These are phyloP conservation scores for Rhodocollybia butyracea DNA, from an alignment of 768 basidiomycete genomes.

Conservation along the genomic window DNA sequence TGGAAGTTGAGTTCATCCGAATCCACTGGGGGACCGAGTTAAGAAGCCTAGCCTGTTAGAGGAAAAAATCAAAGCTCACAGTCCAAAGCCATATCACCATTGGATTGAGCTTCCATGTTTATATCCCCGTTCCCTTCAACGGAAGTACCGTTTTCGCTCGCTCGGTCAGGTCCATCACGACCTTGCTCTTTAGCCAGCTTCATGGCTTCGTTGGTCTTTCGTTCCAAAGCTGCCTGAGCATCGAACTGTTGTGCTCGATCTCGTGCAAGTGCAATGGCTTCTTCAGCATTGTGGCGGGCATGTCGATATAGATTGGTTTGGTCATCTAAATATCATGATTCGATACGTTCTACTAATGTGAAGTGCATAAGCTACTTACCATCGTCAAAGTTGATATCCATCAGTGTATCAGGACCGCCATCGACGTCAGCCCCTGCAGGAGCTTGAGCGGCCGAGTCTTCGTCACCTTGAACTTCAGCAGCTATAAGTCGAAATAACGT, in stretches of 20 bases:
- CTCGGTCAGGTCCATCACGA: background rate
- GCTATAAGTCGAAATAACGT: conserved; percentile 44
- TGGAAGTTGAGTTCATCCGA: conserved; percentile 99
- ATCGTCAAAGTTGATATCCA: conserved; percentile 88
- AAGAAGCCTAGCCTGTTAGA: background rate
- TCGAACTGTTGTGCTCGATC: conserved; percentile 86
- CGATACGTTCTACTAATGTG: conserved; percentile 3
- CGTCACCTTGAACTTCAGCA: conserved; percentile 69
- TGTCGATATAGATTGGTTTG: conserved; percentile 81
- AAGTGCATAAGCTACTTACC: conserved; percentile 45
- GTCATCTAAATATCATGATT: conserved; percentile 56
- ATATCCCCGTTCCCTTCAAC: conserved; percentile 34
- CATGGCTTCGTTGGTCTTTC: conserved; percentile 77
- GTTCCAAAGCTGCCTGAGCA: conserved; percentile 71
- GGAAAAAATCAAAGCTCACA: conserved; percentile 61
- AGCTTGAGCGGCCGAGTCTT: conserved; percentile 29
- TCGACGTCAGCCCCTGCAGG: conserved; percentile 64
- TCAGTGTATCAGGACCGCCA: conserved; percentile 47
- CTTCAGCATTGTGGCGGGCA: conserved; percentile 86
- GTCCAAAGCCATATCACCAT: conserved; percentile 57
- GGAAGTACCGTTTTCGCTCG: conserved; percentile 24
- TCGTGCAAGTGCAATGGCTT: conserved; percentile 76
- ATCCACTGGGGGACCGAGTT: conserved; percentile 56
- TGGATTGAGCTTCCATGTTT: conserved; percentile 21
- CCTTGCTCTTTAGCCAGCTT: conserved; percentile 57